Evolutionary conservation across 768 basidiomycete species (phyloP).

Genomic region (Boletales sp.): DNA sequence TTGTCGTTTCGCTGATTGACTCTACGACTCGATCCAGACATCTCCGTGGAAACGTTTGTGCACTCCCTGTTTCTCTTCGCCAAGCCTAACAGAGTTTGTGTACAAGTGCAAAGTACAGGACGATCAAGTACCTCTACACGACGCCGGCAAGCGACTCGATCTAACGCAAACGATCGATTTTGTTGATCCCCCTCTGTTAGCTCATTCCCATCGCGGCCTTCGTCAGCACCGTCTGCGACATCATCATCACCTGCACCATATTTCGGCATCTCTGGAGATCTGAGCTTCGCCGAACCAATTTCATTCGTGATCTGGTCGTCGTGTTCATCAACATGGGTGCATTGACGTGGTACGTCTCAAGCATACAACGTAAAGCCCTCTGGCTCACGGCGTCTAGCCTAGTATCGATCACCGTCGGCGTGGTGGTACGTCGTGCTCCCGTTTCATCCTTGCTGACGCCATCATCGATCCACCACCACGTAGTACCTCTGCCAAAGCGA

Average conservation of each 20-base stretch:
- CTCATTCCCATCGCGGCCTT: slow-evolving; percentile 4
- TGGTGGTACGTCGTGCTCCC: slow-evolving; percentile 4
- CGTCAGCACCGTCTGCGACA: slow-evolving; percentile 8
- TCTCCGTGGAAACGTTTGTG: slow-evolving; percentile 2
- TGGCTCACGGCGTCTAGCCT: background rate
- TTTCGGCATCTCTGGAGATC: slow-evolving; percentile 12
- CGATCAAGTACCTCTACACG: slow-evolving; percentile 3
- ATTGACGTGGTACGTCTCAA: slow-evolving; percentile 9
- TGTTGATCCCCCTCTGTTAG: background rate
- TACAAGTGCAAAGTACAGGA: background rate
- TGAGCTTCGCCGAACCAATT: slow-evolving; percentile 3
- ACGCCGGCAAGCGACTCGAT: slow-evolving; percentile 3
- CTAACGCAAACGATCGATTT: background rate
- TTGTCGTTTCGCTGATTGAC: background rate
- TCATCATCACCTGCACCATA: slow-evolving; percentile 9
- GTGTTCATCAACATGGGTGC: slow-evolving; percentile 16
- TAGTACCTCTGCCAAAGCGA: slow-evolving; percentile 6
- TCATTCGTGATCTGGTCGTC: slow-evolving; percentile 7
- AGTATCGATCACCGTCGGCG: slow-evolving; percentile 2
- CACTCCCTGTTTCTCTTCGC: background rate
- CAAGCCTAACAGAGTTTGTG: background rate
- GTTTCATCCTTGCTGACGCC: background rate
- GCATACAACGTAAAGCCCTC: too few species aligned
- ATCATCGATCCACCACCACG: too few species aligned
- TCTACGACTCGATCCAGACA: background rate